phyloP scores from a whole-genome alignment of 176 grass and related monocot species.

The Ensete ventricosum region DNA sequence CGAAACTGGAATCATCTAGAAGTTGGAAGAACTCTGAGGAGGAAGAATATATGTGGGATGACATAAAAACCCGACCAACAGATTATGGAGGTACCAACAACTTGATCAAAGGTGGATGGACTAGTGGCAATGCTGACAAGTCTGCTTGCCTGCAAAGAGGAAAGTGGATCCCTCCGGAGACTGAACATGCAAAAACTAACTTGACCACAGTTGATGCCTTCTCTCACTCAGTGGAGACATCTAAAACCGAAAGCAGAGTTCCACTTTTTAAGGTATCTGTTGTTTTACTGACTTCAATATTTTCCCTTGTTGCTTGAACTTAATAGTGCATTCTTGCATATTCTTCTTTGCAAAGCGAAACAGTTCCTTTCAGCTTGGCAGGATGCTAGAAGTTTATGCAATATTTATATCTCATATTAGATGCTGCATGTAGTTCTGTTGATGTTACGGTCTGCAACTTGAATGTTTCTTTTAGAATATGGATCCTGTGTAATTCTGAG shows the following conservation, averaged over 20 bases:
- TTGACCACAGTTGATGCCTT: conserved; percentile 30
- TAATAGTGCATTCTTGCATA: not conserved
- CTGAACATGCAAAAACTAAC: conserved; percentile 26
- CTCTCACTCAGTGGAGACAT: conserved; percentile 29
- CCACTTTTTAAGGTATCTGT: conserved; percentile 41
- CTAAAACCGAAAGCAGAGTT: conserved; percentile 33
- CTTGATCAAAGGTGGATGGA: conserved; percentile 57
- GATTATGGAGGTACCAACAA: conserved; percentile 30
- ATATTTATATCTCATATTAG: not conserved
- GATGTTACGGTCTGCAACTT: not conserved
- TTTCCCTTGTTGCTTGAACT: not conserved
- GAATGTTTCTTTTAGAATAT: not conserved
- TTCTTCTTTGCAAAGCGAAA: not conserved
- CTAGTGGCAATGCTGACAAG: conserved; percentile 35
- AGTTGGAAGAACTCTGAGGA: conserved; percentile 95
- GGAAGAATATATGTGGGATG: conserved; percentile 93
- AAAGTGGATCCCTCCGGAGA: conserved; percentile 29
- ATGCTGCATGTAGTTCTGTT: not conserved
- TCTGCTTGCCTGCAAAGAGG: conserved; percentile 39
- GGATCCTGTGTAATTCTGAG: not conserved
- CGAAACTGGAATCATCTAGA: conserved; percentile 39
- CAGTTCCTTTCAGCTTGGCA: not conserved
- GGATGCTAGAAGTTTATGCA: not conserved
- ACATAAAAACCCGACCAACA: conserved; percentile 35
- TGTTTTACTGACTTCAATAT: not conserved